A percentile compares a stretch with the other conserved stretches of the same genome.
phyloP scores from a whole-genome alignment of 2,329 filamentous ascomycete species.

The Meredithiella fracta region DNA sequence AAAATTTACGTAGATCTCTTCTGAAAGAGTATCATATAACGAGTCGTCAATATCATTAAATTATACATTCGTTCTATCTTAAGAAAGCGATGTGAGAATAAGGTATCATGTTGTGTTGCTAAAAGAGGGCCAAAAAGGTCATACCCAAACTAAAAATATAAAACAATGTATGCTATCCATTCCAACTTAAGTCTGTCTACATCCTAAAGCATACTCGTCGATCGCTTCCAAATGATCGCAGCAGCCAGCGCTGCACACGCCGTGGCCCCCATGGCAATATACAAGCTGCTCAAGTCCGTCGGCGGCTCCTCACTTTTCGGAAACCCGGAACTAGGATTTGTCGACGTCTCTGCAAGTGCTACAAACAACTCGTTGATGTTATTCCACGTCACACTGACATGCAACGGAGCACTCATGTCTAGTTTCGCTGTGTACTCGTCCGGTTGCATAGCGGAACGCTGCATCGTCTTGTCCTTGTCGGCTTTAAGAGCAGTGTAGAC shows the following conservation, averaged over 20 bases:
- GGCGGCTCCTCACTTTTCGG: slow-evolving; percentile 78
- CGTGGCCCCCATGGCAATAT: slow-evolving; percentile 65
- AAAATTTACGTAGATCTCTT: not conserved
- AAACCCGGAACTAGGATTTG: slow-evolving; percentile 74
- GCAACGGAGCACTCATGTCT: slow-evolving; percentile 79
- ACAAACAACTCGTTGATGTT: slow-evolving; percentile 92
- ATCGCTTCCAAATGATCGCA: slow-evolving; percentile 47
- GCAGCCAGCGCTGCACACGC: slow-evolving; percentile 46
- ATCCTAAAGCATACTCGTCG: slow-evolving; percentile 26
- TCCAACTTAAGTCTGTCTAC: not conserved
- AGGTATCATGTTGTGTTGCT: not conserved
- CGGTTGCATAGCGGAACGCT: slow-evolving; percentile 76
- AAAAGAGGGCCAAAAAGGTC: slow-evolving; percentile 4
- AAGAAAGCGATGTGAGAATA: not conserved
- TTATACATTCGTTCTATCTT: not conserved
- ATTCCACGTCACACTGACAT: slow-evolving; percentile 88
- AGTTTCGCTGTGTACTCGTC: slow-evolving; percentile 75
- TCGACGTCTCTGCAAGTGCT: slow-evolving; percentile 75
- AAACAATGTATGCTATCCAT: not conserved
- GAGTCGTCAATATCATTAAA: not conserved
- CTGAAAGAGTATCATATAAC: not conserved
- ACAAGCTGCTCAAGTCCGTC: slow-evolving; percentile 68
- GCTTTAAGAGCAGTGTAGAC: slow-evolving; percentile 91
- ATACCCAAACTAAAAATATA: not conserved
- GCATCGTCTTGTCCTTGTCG: slow-evolving; percentile 91